Evolutionary conservation across 805 yeast genomes (phyloP).

Genomic region (Starmerella kuoi): DNA sequence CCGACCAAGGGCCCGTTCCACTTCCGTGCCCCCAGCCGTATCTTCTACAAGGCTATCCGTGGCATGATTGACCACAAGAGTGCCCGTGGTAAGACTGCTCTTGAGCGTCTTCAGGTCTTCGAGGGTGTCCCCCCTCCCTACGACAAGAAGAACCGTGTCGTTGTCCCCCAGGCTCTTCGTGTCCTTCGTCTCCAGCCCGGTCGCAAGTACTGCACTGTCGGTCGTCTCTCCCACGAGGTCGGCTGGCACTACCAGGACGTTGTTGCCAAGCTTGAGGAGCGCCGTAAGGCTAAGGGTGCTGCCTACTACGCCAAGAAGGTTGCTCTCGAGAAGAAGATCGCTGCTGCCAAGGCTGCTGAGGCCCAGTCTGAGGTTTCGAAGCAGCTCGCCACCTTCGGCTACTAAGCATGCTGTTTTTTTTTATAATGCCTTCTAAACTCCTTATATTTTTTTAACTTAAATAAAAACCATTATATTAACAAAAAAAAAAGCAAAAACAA

Average conservation of each 20-base stretch:
- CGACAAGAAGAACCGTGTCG: constrained; percentile 99
- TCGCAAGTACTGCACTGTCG: constrained; percentile 98
- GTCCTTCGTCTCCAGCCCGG: constrained; percentile 98
- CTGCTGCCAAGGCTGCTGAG: constrained; percentile 73
- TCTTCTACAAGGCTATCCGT: constrained; percentile 98
- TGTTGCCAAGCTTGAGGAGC: constrained; percentile 95
- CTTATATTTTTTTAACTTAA: constrained; percentile 16
- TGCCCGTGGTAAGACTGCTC: constrained; percentile 99
- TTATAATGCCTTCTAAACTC: no score
- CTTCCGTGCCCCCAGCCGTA: constrained; percentile 99
- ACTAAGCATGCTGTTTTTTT: constrained; percentile 41
- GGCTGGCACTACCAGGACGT: constrained; percentile 99
- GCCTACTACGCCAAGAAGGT: constrained; percentile 98
- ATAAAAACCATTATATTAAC: constrained; percentile 1
- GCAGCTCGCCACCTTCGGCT: constrained; percentile 94
- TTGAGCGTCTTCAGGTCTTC: constrained; percentile 97
- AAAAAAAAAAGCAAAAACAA: no score
- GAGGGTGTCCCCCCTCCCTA: constrained; percentile 99
- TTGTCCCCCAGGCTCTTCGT: constrained; percentile 98
- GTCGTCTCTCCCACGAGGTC: constrained; percentile 89
- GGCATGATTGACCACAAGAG: constrained; percentile 99
- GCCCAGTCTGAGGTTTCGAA: constrained; percentile 84
- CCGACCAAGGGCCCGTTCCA: constrained; percentile 99
- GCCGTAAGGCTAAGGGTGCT: constrained; percentile 97
- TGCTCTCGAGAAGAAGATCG: constrained; percentile 86